These are phyloP conservation scores for Agaricales sp. DNA, from an alignment of 1,284 basidiomycete genomes.

Conservation along the genomic window DNA sequence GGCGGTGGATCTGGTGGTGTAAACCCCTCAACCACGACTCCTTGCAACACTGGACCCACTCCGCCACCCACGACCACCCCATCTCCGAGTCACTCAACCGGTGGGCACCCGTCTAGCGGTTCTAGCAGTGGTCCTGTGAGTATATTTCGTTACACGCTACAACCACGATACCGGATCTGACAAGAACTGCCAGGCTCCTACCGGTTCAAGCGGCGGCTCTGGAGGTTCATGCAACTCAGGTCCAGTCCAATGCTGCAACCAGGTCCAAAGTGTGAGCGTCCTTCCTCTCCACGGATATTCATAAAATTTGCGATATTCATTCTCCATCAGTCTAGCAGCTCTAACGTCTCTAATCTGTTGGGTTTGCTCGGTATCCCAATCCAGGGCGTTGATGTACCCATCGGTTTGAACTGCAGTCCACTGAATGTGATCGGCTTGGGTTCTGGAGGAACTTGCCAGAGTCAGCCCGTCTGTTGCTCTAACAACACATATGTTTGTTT, in stretches of 20 bases:
- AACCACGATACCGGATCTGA: no score
- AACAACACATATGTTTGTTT: slow-evolving; percentile 20
- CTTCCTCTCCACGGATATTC: no score
- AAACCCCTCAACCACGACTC: neutral
- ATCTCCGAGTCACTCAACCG: no score
- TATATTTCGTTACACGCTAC: neutral
- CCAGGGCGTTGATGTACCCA: slow-evolving; percentile 6
- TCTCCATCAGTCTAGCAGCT: slow-evolving; percentile 5
- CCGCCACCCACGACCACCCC: slow-evolving; percentile 11
- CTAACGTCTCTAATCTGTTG: slow-evolving; percentile 11
- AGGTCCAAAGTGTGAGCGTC: slow-evolving; percentile 11
- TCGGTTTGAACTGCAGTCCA: slow-evolving; percentile 14
- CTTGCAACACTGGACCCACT: neutral
- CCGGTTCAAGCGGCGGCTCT: no score
- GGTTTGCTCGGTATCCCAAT: slow-evolving; percentile 16
- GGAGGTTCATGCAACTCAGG: slow-evolving; percentile 13
- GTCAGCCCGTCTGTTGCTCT: slow-evolving; percentile 19
- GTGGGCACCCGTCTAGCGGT: no score
- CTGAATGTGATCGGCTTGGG: slow-evolving; percentile 10
- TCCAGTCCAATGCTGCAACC: slow-evolving; percentile 16
- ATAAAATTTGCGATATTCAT: neutral
- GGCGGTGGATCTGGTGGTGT: neutral
- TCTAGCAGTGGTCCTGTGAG: neutral
- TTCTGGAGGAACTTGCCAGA: slow-evolving; percentile 14
- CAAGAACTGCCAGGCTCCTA: no score